Evolutionary conservation across 2,329 filamentous ascomycete species (phyloP), one percentile per base, ranked within the genome.

Genomic region (Cladosporium sp.): DNA sequence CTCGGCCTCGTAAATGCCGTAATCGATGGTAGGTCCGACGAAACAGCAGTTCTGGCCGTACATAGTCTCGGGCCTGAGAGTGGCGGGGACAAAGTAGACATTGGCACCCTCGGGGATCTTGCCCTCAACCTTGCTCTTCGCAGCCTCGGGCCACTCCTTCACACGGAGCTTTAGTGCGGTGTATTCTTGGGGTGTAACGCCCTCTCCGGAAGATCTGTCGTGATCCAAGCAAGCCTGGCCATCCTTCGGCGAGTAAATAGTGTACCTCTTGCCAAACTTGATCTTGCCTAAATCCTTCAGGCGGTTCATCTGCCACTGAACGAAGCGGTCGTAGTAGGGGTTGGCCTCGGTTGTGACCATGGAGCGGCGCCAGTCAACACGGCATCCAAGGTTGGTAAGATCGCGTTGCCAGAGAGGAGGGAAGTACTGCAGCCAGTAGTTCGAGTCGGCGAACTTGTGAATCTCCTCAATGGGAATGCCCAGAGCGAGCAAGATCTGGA

Each of bases 41-140:
- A 98, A 99, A 78, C 93, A 97, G 81, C 92, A 96, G 4, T 89
- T 96, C 80, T 98, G 95, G 49, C 96, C 96, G 77, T 98, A 99
- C 94, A 99, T 98, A 40, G 95, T 99, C 83, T 99, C 95, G 2
- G 95, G 92, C 68, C 95, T 86, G 68, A 99, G 85, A 64, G 95
- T 98, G 18, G 95, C 95, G 14, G 95, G 91, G 14, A 98, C 88
- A 73, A 98, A 90, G 82, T 90, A 98, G 65, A 97, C 89, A 68
- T 90, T 90, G 55, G 91, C 89, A 69, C 86, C 88, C 40, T 88
- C 85, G 6, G 94, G 91, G 4, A 98, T 81, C 81, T 94, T 95
- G 69, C 87, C 89, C 76, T 89, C 85, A 66, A 98, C 80, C 62
- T 86, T 81, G 70, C 90, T 86, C 69, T 88, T 86, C 28, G 92